Base-by-base conservation (phyloP, 1,139 yeast genomes). In the Spathaspora jeffriesii region DNA sequence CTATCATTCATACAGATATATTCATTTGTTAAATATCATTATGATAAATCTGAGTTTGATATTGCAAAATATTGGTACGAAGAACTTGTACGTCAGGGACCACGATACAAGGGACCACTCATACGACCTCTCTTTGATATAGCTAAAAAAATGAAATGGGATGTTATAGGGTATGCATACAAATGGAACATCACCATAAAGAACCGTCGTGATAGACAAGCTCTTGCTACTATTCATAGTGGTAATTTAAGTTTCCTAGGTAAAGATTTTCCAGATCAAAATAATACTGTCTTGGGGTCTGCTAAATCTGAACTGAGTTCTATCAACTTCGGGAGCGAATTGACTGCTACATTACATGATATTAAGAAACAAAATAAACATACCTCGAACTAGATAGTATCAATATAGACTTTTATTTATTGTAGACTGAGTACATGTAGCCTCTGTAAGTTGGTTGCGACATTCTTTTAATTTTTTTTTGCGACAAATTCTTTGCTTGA, bases 1-100 rank as follows among this genome's bases (percentile, higher is more conserved):
- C 63, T 70, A 38, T 64, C 78, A 0, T 72, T 73, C 54, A 65
- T 68, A 49, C 79, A 73, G 51, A 54, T 73, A 2, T 71, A 62
- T 45, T 78, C 79, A 1, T 71, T 75, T 44, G 67, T 75, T 8
- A 60, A 59, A 50, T 67, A 65, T 50, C 76, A 73, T 50, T 69
- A 70, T 50, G 54, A 56, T n/a, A 55, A 65, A 20, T 56, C 62
- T 11, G 73, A 73, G 44, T 54, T 53, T 50, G 59, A 59, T 1
- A 53, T 54, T 15, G 76, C 79, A 1, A 63, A 67, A 45, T 43
- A 60, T 13, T 75, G 79, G 79, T 74, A 71, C 52, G 57, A 63
- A n/a, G 62, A 71, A 37, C 51, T 75, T 38, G 64, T 68, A 3
- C 60, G 58, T 22, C 60, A 64, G 46, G 77, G 76, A 2, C 70